Evolutionary conservation across 495 filamentous ascomycete species (phyloP).

Genomic region (Aspergillus homomorphus): DNA sequence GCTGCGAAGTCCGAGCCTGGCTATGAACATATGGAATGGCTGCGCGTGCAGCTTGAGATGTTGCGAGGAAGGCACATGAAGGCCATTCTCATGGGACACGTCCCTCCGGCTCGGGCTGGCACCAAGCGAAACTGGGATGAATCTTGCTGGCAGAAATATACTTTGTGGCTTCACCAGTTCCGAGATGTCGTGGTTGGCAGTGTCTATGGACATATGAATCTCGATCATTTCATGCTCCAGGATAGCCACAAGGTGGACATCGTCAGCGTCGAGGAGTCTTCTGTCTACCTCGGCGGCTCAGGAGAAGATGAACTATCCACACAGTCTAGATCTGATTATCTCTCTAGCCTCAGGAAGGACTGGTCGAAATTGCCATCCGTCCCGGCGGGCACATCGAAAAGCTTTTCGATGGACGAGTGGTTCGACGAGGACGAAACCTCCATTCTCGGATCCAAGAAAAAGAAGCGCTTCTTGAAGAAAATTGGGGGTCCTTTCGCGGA

Average conservation of each 20-base stretch:
- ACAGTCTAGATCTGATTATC: slow-evolving; percentile 69
- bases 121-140: slow-evolving; percentile 87
- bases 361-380: slow-evolving; percentile 76
- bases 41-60: slow-evolving; percentile 84
- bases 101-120: slow-evolving; percentile 80
- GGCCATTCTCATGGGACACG: slow-evolving; percentile 90
- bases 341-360: slow-evolving; percentile 68
- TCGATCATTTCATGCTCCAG: slow-evolving; percentile 95
- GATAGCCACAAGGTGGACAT: slow-evolving; percentile 74
- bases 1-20: slow-evolving; percentile 72
- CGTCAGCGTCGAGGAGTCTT: slow-evolving; percentile 18
- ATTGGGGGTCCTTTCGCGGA: slow-evolving; percentile 81
- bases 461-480: slow-evolving; percentile 55
- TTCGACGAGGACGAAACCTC: slow-evolving; percentile 14
- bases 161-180: slow-evolving; percentile 83
- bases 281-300: slow-evolving; percentile 3
- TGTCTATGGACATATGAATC: slow-evolving; percentile 95
- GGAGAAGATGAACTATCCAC: slow-evolving; percentile 48
- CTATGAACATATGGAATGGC: slow-evolving; percentile 94
- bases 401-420: slow-evolving; percentile 13
- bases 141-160: slow-evolving; percentile 98
- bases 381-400: slow-evolving; percentile 21
- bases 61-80: slow-evolving; percentile 85
- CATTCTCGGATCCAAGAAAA: slow-evolving; percentile 29
- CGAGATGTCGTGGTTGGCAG: slow-evolving; percentile 81